Percentiles rank a stretch among this genome's conserved stretches.
These are phyloP conservation scores for Eimeria praecox DNA, from an alignment of 169 alveolate species.

Conservation along the genomic window DNA sequence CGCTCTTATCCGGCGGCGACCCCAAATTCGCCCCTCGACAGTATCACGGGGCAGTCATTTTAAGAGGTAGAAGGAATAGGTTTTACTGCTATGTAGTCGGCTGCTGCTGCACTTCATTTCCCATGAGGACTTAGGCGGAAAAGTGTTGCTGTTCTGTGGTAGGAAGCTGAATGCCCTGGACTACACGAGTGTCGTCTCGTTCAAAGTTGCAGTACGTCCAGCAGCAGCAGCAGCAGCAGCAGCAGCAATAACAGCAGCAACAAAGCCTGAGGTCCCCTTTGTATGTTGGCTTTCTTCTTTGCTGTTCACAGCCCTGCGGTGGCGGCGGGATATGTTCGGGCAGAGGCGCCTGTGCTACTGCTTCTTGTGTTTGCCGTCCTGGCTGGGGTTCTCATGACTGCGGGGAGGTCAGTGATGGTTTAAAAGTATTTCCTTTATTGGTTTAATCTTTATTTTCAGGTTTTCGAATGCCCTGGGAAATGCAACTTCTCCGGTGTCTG, in stretches of 20 bases:
- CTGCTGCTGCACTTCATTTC: neutral
- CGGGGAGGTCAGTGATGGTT: constrained; percentile 67
- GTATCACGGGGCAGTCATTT: constrained; percentile 58
- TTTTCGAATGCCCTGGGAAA: constrained; percentile 53
- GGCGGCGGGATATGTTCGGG: constrained; percentile 67
- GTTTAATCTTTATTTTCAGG: neutral
- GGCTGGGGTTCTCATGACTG: constrained; percentile 76
- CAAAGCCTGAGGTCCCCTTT: too few relatives aligned
- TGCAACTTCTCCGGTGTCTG: constrained; percentile 76
- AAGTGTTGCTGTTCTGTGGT: constrained; percentile 74
- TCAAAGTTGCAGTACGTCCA: constrained; percentile 33
- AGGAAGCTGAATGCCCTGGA: constrained; percentile 62
- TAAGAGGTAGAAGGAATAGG: neutral
- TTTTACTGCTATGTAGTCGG: neutral
- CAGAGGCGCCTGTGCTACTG: constrained; percentile 63
- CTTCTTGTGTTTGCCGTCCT: constrained; percentile 59
- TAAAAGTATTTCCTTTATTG: neutral
- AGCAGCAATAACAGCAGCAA: too few relatives aligned
- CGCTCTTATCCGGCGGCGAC: constrained; percentile 71
- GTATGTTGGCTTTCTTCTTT: neutral
- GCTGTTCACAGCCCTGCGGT: constrained; percentile 53
- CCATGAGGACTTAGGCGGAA: constrained; percentile 49
- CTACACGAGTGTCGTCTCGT: constrained; percentile 47
- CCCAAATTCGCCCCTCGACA: constrained; percentile 69
- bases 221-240: neutral